Percentiles rank a stretch among this genome's conserved stretches.
phyloP scores from a whole-genome alignment of 805 yeast genomes.

The Novakomyces olei region DNA sequence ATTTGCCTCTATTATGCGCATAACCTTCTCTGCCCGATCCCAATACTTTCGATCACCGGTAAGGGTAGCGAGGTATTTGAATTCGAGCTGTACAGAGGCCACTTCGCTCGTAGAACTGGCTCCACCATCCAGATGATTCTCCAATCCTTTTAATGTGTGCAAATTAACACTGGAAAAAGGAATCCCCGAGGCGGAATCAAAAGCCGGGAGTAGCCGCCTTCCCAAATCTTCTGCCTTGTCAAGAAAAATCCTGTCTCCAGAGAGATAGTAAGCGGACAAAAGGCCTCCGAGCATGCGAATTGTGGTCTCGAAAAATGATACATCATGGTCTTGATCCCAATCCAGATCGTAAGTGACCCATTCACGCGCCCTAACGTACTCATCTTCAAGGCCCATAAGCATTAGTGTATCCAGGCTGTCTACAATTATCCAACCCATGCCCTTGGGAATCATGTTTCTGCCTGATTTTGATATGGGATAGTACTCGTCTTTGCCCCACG shows the following conservation, averaged over 20 bases:
- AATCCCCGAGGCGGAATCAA: slow-evolving; percentile 40
- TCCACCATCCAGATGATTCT: slow-evolving; percentile 44
- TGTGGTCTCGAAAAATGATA: slow-evolving; percentile 81
- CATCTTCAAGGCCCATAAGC: slow-evolving; percentile 46
- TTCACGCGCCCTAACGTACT: slow-evolving; percentile 36
- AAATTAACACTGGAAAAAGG: slow-evolving; percentile 68
- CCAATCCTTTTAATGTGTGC: slow-evolving; percentile 34
- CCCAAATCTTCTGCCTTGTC: slow-evolving; percentile 66
- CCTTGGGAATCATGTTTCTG: slow-evolving; percentile 53
- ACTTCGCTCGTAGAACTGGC: slow-evolving; percentile 69
- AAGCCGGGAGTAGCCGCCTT: slow-evolving; percentile 47
- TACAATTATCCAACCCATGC: slow-evolving; percentile 84
- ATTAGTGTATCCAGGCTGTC: slow-evolving; percentile 68
- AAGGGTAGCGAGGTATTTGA: slow-evolving; percentile 55
- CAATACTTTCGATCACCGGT: slow-evolving; percentile 66
- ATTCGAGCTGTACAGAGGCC: slow-evolving; percentile 66
- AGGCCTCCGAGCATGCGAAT: slow-evolving; percentile 85
- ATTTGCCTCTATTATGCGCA: slow-evolving; percentile 43
- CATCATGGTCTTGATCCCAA: slow-evolving; percentile 51
- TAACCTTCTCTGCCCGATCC: slow-evolving; percentile 54
- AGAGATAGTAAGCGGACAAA: slow-evolving; percentile 55
- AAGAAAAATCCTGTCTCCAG: slow-evolving; percentile 45
- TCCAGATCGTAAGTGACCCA: slow-evolving; percentile 56
- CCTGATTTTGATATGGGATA: slow-evolving; percentile 42
- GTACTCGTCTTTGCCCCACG: slow-evolving; percentile 70